Evolutionary conservation across 805 yeast species (phyloP), one percentile per base, ranked within the genome.

Genomic region (Ogataea philodendri): DNA sequence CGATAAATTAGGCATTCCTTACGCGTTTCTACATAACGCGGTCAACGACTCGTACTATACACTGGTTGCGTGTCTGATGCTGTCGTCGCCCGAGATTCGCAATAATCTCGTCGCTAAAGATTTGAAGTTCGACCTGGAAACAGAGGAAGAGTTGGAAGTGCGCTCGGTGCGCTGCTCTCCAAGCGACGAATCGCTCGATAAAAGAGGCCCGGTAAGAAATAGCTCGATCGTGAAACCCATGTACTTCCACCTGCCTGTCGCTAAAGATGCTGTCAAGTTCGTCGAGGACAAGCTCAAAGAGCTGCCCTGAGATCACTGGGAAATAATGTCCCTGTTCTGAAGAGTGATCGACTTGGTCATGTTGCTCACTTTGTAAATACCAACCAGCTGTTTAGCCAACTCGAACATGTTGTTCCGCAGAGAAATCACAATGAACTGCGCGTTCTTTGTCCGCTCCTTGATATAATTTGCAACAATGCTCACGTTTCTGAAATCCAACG

Each of bases 381-480:
- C 99, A 22, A 93, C 96, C 47, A 93, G 69, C 54, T 88, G 93
- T 50, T 87, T 84, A 3, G 98, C 94, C 43, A 93, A 70, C 63
- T 93, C 99, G 61, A 94, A 93, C 99, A 93, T 93, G 59, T 94
- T 93, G 60, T 93, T 90, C 62, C 98, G 74, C 51, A 93, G 70
- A 0, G 97, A 90, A 27, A 93, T 93, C 21, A 93, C 98, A 54
- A 93, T 78, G 51, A 93, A 93, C 59, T 93, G 99, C 1, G 97
- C 98, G 60, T 90, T 87, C 62, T 84, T 85, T 3, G 98, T 94
- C 33, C 97, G 71, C 52, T 89, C 96, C 55, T 88, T 89, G 58
- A 93, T 93, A 57, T 93, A 94, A 54, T 89, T 90, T 3, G 98
- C 99, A 32, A 93, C 96, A 63, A 93, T 93, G 9, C 96, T 87